Conservation (phyloP, 2,329 filamentous ascomycete species). For the Exophiala xenobiotica region DNA sequence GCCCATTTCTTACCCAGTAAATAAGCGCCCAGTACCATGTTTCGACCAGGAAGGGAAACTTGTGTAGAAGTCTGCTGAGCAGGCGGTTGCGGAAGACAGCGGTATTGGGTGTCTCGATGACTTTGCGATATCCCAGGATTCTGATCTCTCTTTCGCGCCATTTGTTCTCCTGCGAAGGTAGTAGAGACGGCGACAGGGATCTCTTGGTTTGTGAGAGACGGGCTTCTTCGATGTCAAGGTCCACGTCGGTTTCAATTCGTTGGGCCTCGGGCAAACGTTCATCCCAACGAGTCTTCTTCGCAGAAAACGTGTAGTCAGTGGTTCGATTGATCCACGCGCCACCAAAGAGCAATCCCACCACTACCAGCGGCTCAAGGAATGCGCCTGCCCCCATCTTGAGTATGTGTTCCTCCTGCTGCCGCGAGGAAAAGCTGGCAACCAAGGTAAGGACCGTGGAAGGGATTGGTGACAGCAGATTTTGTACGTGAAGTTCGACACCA, state of each 20-base stretch:
- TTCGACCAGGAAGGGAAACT: slow-evolving; percentile 71
- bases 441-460: neutral
- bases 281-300: slow-evolving; percentile 18
- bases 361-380: slow-evolving; percentile 61
- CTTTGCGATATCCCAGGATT: slow-evolving; percentile 47
- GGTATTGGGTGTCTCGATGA: slow-evolving; percentile 62
- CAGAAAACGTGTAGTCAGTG: slow-evolving; percentile 38
- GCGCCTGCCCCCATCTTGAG: slow-evolving; percentile 54
- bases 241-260: slow-evolving; percentile 12
- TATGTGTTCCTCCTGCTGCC: neutral
- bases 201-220: slow-evolving; percentile 25
- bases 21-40: slow-evolving; percentile 76
- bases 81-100: slow-evolving; percentile 58
- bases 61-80: slow-evolving; percentile 63
- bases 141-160: slow-evolving; percentile 53
- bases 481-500: no score
- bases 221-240: slow-evolving; percentile 18
- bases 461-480: neutral
- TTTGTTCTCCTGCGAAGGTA: slow-evolving; percentile 42
- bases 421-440: neutral
- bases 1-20: slow-evolving; percentile 65
- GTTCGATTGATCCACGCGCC: slow-evolving; percentile 62
- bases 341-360: slow-evolving; percentile 59
- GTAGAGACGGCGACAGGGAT: slow-evolving; percentile 43
- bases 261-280: slow-evolving; percentile 21